A percentile compares a stretch with the other conserved stretches of the same genome.
These are phyloP conservation scores for Alternaria rosae DNA, from an alignment of 2,329 filamentous ascomycete species.

Conservation along the genomic window DNA sequence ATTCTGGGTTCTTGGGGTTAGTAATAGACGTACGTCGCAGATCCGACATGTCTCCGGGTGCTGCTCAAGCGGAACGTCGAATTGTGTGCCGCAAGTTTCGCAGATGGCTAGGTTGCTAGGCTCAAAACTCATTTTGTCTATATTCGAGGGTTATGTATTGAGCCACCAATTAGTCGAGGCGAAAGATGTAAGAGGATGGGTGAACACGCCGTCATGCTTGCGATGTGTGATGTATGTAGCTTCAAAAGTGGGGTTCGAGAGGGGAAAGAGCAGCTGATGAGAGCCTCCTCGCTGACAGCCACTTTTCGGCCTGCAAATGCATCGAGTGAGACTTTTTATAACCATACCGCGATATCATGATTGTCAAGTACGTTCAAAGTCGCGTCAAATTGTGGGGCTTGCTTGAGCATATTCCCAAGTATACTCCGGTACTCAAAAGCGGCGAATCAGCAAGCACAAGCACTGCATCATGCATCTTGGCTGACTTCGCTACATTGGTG, in stretches of 20 bases:
- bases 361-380: not conserved
- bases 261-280: not conserved
- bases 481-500: not conserved
- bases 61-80: conserved; percentile 59
- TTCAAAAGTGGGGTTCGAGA: conserved; percentile 15
- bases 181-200: not conserved
- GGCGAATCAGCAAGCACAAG: conserved; percentile 1
- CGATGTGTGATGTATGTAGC: not conserved
- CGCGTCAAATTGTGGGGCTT: not conserved
- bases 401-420: not conserved
- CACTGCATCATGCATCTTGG: not conserved
- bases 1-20: not conserved
- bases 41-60: conserved; percentile 68
- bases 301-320: not conserved
- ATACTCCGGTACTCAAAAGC: not conserved
- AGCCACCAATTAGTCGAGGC: not conserved
- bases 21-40: conserved; percentile 67
- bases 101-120: conserved; percentile 64
- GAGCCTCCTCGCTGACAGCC: not conserved
- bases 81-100: conserved; percentile 75
- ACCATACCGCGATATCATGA: not conserved
- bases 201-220: conserved; percentile 1
- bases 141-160: not conserved
- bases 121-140: conserved; percentile 35
- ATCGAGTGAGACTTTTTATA: not conserved